A percentile compares a stretch with the other conserved stretches of the same genome.
Conservation (phyloP, 352 stramenopile genomes). For the Phytopythium mirpurense region DNA sequence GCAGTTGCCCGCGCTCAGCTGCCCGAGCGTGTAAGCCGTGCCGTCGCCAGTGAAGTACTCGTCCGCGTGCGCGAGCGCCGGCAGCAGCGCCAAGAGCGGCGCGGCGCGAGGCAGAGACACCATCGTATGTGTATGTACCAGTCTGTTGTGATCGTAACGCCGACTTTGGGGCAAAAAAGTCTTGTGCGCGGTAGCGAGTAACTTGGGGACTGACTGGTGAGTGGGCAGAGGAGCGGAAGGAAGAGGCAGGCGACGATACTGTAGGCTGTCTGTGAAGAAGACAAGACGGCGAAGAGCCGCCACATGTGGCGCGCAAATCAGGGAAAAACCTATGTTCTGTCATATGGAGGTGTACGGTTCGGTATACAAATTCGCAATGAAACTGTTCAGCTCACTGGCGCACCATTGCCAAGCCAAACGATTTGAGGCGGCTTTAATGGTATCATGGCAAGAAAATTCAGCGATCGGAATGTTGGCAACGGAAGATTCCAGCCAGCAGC, state of each 20-base stretch:
- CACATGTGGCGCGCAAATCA: not conserved
- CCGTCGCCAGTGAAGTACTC: conserved; percentile 38
- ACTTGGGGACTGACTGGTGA: conserved; percentile 1
- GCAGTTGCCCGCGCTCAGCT: conserved; percentile 38
- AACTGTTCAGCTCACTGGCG: too few species aligned
- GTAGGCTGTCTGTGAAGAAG: too few species aligned
- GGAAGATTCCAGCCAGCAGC: too few species aligned
- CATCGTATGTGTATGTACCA: too few species aligned
- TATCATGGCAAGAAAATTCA: too few species aligned
- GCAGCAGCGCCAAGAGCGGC: conserved; percentile 6
- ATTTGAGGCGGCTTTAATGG: too few species aligned
- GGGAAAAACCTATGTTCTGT: conserved; percentile 4
- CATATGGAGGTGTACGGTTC: conserved; percentile 11
- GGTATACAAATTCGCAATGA: conserved; percentile 2
- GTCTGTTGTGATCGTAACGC: too few species aligned
- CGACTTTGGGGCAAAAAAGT: too few species aligned
- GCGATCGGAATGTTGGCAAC: too few species aligned
- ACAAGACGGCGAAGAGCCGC: conserved; percentile 1
- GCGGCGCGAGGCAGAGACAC: conserved; percentile 4
- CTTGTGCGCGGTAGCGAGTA: not conserved
- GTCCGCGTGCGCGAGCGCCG: conserved; percentile 11
- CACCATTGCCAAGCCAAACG: too few species aligned
- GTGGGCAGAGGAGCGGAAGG: not conserved
- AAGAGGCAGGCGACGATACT: too few species aligned
- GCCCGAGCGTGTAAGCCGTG: conserved; percentile 39